Evolutionary conservation across 257 asterid genomes (phyloP).

Genomic region (Euphrasia confusa): DNA sequence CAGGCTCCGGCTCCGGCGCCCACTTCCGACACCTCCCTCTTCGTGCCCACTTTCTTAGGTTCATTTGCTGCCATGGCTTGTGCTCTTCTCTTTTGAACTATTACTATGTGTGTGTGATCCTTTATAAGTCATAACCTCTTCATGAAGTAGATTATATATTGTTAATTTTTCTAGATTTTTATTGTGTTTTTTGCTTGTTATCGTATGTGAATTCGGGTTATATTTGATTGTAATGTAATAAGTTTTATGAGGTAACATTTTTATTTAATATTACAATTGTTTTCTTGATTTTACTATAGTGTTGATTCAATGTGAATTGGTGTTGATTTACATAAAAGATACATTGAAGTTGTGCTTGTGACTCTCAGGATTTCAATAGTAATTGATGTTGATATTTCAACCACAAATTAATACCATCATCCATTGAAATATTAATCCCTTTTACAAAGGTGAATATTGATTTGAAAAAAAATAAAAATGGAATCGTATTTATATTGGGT

Average conservation of each 20-base stretch:
- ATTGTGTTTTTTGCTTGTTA: not conserved
- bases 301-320: not conserved
- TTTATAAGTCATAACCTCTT: not conserved
- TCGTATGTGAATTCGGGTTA: constrained; percentile 1
- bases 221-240: not conserved
- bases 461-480: not conserved
- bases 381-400: not conserved
- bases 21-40: constrained; percentile 11
- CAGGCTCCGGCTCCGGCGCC: constrained; percentile 20
- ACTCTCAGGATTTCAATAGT: not conserved
- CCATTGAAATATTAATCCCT: not conserved
- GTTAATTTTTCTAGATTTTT: not conserved
- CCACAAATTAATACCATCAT: not conserved
- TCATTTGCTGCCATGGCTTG: constrained; percentile 20
- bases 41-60: constrained; percentile 14
- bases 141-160: not conserved
- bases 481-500: not conserved
- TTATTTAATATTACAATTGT: not conserved
- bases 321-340: not conserved
- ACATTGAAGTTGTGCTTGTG: not conserved
- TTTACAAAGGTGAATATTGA: constrained; percentile 7
- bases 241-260: not conserved
- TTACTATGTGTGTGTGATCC: not conserved
- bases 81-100: constrained; percentile 20
- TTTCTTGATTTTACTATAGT: not conserved